Percentiles rank a stretch among this genome's conserved stretches.
phyloP scores from a whole-genome alignment of 345 rosid species.

The Euclidium syriacum region DNA sequence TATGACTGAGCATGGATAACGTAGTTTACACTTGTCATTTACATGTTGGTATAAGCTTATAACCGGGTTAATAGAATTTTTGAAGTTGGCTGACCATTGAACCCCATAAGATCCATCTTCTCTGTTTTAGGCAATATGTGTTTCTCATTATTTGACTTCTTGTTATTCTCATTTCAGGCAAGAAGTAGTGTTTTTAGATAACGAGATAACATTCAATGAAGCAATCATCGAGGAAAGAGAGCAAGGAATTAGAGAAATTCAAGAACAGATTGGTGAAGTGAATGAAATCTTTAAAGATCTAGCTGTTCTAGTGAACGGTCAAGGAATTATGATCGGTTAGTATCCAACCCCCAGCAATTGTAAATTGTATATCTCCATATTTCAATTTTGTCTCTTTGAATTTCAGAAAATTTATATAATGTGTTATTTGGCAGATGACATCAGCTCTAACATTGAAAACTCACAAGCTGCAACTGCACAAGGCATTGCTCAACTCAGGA shows the following conservation, averaged over 20 bases:
- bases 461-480: conserved; percentile 54
- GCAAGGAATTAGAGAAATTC: conserved; percentile 70
- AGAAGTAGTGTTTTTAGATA: conserved; percentile 51
- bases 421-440: conserved; percentile 48
- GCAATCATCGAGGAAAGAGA: conserved; percentile 73
- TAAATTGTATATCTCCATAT: background rate
- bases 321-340: conserved; percentile 67
- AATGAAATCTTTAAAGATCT: conserved; percentile 77
- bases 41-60: background rate
- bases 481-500: conserved; percentile 50
- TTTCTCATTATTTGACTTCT: background rate
- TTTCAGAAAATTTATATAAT: background rate
- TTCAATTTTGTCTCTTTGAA: background rate
- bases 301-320: conserved; percentile 54
- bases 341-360: background rate
- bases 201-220: conserved; percentile 68
- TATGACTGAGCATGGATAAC: background rate
- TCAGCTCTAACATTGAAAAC: conserved; percentile 55
- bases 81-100: background rate
- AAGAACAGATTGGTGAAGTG: conserved; percentile 63
- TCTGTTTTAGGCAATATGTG: background rate
- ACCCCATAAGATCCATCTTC: background rate
- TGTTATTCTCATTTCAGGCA: conserved; percentile 35
- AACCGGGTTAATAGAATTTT: background rate
- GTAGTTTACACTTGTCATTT: background rate